phyloP scores from a whole-genome alignment of 2,329 filamentous ascomycete species.

The Albophoma yamanashiensis region DNA sequence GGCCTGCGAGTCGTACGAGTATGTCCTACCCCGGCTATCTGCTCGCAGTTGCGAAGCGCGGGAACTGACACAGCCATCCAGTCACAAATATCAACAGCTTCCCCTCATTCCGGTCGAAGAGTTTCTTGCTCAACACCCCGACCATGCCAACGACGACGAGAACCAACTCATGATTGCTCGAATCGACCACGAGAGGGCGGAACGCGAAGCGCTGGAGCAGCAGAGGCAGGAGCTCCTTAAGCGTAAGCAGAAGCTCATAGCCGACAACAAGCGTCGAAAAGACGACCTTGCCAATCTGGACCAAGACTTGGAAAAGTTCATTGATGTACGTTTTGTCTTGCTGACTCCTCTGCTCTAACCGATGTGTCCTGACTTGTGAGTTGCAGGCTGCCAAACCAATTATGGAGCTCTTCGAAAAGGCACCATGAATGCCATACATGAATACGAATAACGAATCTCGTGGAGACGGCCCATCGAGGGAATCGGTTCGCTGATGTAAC shows the following conservation, averaged over 20 bases:
- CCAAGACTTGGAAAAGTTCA: conserved; percentile 85
- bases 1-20: conserved; percentile 89
- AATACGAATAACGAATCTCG: neutral
- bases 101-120: conserved; percentile 77
- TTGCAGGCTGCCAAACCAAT: conserved; percentile 75
- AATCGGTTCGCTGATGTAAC: neutral
- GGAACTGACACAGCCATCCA: conserved; percentile 21
- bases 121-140: conserved; percentile 66
- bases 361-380: neutral
- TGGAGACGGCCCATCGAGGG: neutral
- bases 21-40: conserved; percentile 24
- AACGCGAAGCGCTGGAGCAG: conserved; percentile 77
- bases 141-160: conserved; percentile 61
- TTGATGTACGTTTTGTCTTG: conserved; percentile 52
- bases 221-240: conserved; percentile 67
- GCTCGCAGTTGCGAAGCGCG: neutral
- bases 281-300: conserved; percentile 88
- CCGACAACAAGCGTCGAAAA: conserved; percentile 81
- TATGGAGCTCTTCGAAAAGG: conserved; percentile 75
- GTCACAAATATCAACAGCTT: conserved; percentile 79
- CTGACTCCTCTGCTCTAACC: neutral
- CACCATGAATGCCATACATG: conserved; percentile 25
- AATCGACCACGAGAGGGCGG: conserved; percentile 81
- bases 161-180: conserved; percentile 79
- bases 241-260: conserved; percentile 50